Conservation (phyloP, 2,329 filamentous ascomycete species). For the Aureobasidium mangrovei region DNA sequence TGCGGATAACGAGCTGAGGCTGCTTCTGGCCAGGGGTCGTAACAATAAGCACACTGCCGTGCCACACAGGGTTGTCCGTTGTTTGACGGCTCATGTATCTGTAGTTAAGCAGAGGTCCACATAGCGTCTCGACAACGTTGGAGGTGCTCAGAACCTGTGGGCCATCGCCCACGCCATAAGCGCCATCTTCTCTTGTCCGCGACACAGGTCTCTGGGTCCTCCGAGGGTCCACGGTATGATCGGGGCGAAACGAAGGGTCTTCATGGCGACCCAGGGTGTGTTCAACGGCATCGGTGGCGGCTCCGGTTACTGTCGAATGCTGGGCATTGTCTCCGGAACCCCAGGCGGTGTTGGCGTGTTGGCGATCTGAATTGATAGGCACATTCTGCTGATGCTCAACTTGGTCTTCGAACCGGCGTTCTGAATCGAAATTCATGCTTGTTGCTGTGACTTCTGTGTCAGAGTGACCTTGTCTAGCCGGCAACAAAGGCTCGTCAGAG, state of each 20-base stretch:
- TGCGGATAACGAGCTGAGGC: conserved; percentile 50
- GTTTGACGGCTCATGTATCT: conserved; percentile 56
- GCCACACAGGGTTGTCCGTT: conserved; percentile 50
- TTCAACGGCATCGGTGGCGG: background rate
- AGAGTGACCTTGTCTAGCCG: background rate
- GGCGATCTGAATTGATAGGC: background rate
- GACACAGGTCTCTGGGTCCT: background rate
- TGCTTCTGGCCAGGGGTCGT: conserved; percentile 60
- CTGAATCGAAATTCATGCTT: conserved; percentile 1
- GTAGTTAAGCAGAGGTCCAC: conserved; percentile 71
- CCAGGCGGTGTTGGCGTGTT: background rate
- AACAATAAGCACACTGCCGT: conserved; percentile 79
- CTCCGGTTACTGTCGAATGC: background rate
- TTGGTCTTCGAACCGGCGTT: conserved; percentile 10
- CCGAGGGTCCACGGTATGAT: conserved; percentile 1
- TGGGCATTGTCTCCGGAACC: background rate
- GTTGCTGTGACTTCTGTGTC: background rate
- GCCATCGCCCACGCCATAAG: conserved; percentile 33
- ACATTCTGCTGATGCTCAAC: conserved; percentile 12
- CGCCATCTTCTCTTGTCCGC: conserved; percentile 14
- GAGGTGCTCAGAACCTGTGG: conserved; percentile 37
- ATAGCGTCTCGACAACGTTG: conserved; percentile 48
- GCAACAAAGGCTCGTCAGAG: background rate
- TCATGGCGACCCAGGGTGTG: conserved; percentile 8
- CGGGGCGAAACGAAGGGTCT: conserved; percentile 4